Evolutionary conservation across 2,329 filamentous ascomycete genomes (phyloP), one percentile per base, ranked within the genome.

Genomic region (Biscogniauxia sp.): DNA sequence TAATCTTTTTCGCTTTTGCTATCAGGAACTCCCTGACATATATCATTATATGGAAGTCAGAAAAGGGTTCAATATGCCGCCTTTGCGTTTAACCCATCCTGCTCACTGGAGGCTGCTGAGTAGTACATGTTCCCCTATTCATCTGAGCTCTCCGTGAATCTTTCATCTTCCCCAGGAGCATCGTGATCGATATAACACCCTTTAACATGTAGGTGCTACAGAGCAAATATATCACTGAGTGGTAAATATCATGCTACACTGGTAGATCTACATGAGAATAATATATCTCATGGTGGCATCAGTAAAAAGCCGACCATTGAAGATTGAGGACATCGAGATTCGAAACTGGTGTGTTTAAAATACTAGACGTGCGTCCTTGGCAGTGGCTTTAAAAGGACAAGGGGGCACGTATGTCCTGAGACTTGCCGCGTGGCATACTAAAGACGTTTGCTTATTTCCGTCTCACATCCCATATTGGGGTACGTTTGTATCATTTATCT

Each of bases 91-190:
- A 94, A 74, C 0, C 91, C 91, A 64, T 90, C 86, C 72, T 90
- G 62, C 80, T 96, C 91, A 20, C 92, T 80, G 56, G 87, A 80
- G 77, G n/a, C n/a, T n/a, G n/a, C n/a, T n/a, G n/a, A n/a, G n/a
- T n/a, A n/a, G n/a, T n/a, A n/a, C n/a, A 23, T 23, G 5, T 2
- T 23, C 23, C 23, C 23, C 23, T 23, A 3, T 23, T 23, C 23
- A 23, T 23, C 23, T 23, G 5, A 23, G 23, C 23, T 23, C 23
- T 23, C 23, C 5, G n/a, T 23, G 5, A 3, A 23, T 23, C 2
- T 23, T 23, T 23, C 23, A 5, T 23, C 2, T 23, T 91, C 78
- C 87, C 85, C 59, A 82, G 77, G 0, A 95, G 82, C 0, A 85
- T 86, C 56, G 83, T 77, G 52, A 90, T 76, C 0, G 86, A 32